phyloP scores from a whole-genome alignment of 768 basidiomycete genomes.

The Termitomyces sp. region DNA sequence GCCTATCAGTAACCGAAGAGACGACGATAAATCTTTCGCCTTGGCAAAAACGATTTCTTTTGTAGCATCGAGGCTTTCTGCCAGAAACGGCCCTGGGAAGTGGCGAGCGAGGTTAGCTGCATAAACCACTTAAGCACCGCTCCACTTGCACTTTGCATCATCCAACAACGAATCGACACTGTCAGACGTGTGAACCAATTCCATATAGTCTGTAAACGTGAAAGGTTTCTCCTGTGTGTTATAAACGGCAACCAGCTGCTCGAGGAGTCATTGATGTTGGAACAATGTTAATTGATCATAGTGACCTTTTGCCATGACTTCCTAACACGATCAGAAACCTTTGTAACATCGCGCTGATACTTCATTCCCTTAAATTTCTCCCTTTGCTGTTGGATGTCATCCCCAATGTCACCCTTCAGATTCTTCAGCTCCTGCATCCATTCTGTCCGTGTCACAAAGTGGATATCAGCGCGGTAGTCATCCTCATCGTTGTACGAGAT shows the following conservation, averaged over 20 bases:
- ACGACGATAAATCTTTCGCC: background rate
- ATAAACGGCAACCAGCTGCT: background rate
- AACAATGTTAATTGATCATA: background rate
- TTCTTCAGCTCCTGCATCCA: background rate
- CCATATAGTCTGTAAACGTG: background rate
- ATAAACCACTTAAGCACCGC: background rate
- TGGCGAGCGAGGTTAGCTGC: background rate
- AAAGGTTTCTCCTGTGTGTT: background rate
- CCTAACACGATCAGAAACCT: background rate
- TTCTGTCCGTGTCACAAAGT: background rate
- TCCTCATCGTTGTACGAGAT: background rate
- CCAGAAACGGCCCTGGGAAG: constrained; percentile 1
- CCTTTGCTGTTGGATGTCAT: background rate
- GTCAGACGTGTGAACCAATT: background rate
- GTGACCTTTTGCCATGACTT: background rate
- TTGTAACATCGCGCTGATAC: background rate
- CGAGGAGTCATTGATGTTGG: background rate
- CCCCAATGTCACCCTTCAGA: background rate
- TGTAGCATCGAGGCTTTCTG: background rate
- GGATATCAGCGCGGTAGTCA: background rate
- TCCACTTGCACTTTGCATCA: background rate
- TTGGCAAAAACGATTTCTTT: background rate
- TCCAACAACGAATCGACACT: background rate
- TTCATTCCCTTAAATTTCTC: background rate
- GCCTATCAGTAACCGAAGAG: background rate